Evolutionary conservation across 179 eudicot genomes (phyloP).

Genomic region (Heliamphora ciliata): DNA sequence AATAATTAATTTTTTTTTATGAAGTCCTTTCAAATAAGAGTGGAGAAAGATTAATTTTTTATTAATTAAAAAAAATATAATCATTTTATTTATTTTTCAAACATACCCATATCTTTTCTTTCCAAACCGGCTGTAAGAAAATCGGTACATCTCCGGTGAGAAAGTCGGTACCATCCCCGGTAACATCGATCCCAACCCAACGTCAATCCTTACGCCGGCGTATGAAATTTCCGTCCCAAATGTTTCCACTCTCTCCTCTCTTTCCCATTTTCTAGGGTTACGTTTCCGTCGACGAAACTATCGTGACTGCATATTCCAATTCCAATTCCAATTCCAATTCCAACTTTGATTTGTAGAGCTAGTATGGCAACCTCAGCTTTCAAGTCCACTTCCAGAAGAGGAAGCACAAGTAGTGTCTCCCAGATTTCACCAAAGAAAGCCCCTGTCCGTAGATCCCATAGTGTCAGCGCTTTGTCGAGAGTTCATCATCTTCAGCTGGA

Average conservation of each 20-base stretch:
- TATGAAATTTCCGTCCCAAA: too few relatives aligned
- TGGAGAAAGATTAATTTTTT: too few relatives aligned
- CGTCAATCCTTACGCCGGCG: too few relatives aligned
- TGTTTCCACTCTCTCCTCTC: not conserved
- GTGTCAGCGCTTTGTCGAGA: slow-evolving; percentile 61
- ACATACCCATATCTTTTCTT: too few relatives aligned
- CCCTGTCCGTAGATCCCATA: slow-evolving; percentile 48
- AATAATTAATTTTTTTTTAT: too few relatives aligned
- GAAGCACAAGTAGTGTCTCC: slow-evolving; percentile 11
- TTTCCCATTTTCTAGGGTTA: not conserved
- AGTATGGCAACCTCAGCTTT: slow-evolving; percentile 64
- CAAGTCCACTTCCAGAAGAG: slow-evolving; percentile 52
- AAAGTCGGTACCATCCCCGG: too few relatives aligned
- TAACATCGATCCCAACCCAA: too few relatives aligned
- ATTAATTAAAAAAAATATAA: too few relatives aligned
- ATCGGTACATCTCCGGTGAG: too few relatives aligned
- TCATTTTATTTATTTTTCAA: too few relatives aligned
- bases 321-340: not conserved
- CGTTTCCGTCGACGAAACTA: not conserved
- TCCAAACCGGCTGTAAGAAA: too few relatives aligned
- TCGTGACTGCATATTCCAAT: not conserved
- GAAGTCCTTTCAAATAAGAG: too few relatives aligned
- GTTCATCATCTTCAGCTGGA: slow-evolving; percentile 23
- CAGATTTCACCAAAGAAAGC: slow-evolving; percentile 21
- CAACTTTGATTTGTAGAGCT: not conserved